Base-by-base conservation (phyloP, 352 stramenopile genomes). In the Phytophthora cryptogea region DNA sequence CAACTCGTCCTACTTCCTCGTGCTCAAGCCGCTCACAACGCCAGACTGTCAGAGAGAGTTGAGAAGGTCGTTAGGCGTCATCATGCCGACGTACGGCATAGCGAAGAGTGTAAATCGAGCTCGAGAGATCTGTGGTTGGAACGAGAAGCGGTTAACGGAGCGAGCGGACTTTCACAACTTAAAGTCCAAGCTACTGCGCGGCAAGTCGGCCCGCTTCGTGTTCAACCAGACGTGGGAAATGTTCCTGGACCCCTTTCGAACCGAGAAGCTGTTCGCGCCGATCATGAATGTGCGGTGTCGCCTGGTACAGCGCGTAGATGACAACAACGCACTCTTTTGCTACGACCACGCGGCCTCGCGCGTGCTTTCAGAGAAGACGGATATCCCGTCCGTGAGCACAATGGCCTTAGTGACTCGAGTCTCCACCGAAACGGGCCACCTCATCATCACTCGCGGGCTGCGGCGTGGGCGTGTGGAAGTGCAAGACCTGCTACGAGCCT, bases 361-460 rank as follows among this genome's bases (percentile, higher is more conserved):
- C 32, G 56, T 68, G 10, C 56, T 70, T 16, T 61, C 62, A 9
- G 59, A 72, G 41, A 68, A 65, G 66, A 59, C 48, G 16, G 66
- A 70, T 20, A 17, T 63, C 37, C 50, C 50, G 5, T 55, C 46
- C 10, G 54, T 61, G 5, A 60, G 40, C 39, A 74, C 66, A n/a
- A 68, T 68, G 49, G 54, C 63, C n/a, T 27, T 74, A 20, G 54
- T 70, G 32, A 63, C 66, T 37, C 37, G 66, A 36, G 43, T 67
- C 20, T 53, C 55, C 16, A 72, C 58, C 8, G 54, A 40, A 4
- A 69, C 23, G 26, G 49, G 67, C 33, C 54, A 66, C 41, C 50
- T 70, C 4, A 68, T 75, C 58, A 50, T 71, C 53, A 71, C 72
- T 33, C 66, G 75, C 23, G 70, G 66, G n/a, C 37, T 85, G 8